A percentile compares a stretch with the other conserved stretches of the same genome.
These are phyloP conservation scores for Cystofilobasidium capitatum DNA, from an alignment of 768 basidiomycete species.

Conservation along the genomic window DNA sequence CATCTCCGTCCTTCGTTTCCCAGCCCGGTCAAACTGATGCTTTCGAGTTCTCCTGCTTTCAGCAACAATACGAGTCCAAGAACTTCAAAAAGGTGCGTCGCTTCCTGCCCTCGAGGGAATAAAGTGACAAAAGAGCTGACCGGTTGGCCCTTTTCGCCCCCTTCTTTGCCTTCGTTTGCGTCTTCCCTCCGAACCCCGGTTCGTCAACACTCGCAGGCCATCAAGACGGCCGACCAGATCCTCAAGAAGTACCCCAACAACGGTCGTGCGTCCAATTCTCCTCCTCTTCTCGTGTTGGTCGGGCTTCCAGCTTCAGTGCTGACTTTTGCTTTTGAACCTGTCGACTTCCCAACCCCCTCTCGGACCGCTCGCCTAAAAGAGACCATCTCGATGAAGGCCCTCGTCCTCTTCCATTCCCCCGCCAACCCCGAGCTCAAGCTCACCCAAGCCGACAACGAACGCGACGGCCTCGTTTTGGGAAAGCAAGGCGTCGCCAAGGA, in stretches of 20 bases:
- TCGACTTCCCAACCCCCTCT: not conserved
- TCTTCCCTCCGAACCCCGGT: not conserved
- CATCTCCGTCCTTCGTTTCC: not conserved
- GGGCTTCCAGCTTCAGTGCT: not conserved
- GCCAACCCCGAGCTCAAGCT: slow-evolving; percentile 44
- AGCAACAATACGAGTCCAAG: slow-evolving; percentile 69
- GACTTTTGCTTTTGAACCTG: not conserved
- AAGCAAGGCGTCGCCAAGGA: slow-evolving; percentile 74
- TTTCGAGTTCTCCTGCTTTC: not conserved
- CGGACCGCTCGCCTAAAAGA: slow-evolving; percentile 48
- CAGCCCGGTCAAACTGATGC: not conserved
- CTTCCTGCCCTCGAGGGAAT: not conserved
- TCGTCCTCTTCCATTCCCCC: slow-evolving; percentile 47
- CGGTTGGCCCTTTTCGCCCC: too few relatives aligned
- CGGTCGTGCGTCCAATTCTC: slow-evolving; percentile 57
- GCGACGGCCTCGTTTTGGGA: slow-evolving; percentile 67
- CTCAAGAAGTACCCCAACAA: slow-evolving; percentile 92
- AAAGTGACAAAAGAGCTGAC: too few relatives aligned
- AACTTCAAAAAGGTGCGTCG: slow-evolving; percentile 58
- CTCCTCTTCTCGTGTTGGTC: not conserved
- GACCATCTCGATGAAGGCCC: slow-evolving; percentile 92
- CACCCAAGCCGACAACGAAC: slow-evolving; percentile 37
- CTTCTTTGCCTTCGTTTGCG: not conserved
- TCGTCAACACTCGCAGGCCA: slow-evolving; percentile 41
- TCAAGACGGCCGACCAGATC: slow-evolving; percentile 84